phyloP scores from a whole-genome alignment of 805 yeast genomes.

The Hanseniaspora pseudoguilliermondii region DNA sequence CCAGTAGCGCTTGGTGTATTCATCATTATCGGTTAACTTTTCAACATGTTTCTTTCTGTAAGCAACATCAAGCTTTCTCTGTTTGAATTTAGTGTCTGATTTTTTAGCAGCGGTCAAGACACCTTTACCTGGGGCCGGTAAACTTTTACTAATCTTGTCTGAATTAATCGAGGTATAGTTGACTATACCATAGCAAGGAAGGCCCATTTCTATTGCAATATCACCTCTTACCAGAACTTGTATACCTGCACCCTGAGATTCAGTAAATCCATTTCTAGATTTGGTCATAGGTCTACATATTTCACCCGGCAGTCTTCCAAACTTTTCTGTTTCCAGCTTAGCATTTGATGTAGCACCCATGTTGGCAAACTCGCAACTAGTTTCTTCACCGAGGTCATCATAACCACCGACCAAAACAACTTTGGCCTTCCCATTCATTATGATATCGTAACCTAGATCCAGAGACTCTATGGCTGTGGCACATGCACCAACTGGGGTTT shows the following conservation, averaged over 20 bases:
- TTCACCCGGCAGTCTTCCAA: slow-evolving; percentile 79
- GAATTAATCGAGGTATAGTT: slow-evolving; percentile 77
- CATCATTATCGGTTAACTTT: slow-evolving; percentile 21
- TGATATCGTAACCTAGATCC: slow-evolving; percentile 74
- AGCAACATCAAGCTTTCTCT: slow-evolving; percentile 13
- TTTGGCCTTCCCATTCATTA: slow-evolving; percentile 69
- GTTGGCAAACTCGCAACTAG: slow-evolving; percentile 77
- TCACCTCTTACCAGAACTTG: slow-evolving; percentile 79
- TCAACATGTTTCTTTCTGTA: slow-evolving; percentile 17
- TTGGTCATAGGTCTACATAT: slow-evolving; percentile 89
- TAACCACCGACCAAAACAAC: slow-evolving; percentile 80
- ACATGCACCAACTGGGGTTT: slow-evolving; percentile 91
- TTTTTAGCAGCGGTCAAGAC: slow-evolving; percentile 79
- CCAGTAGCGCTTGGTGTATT: slow-evolving; percentile 64
- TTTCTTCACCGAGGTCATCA: slow-evolving; percentile 87
- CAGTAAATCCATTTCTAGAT: slow-evolving; percentile 82
- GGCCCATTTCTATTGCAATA: slow-evolving; percentile 79
- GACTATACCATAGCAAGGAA: slow-evolving; percentile 74
- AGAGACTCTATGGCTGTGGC: slow-evolving; percentile 86
- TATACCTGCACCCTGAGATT: slow-evolving; percentile 85
- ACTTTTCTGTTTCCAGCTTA: slow-evolving; percentile 46
- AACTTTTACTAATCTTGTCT: slow-evolving; percentile 81
- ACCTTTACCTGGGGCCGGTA: slow-evolving; percentile 94
- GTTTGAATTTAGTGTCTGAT: slow-evolving; percentile 24
- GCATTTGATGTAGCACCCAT: slow-evolving; percentile 85